These are phyloP conservation scores for Trifolium repens DNA, from an alignment of 306 rosid species.

Conservation along the genomic window DNA sequence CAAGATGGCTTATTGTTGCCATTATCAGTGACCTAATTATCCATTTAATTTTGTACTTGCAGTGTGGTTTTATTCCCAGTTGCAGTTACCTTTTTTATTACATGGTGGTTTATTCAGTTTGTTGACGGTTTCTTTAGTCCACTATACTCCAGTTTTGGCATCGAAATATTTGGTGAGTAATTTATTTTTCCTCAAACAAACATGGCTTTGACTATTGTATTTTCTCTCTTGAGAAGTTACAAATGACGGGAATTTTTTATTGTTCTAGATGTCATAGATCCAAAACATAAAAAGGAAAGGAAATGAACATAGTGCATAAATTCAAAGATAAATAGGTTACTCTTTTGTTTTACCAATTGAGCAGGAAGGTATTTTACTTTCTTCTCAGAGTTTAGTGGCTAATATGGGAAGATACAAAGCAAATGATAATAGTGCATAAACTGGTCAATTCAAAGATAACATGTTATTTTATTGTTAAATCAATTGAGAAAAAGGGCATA, in stretches of 20 bases:
- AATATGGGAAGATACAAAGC: constrained; percentile 7
- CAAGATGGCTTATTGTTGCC: constrained; percentile 6
- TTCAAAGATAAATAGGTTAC: constrained; percentile 13
- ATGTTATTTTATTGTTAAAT: not conserved
- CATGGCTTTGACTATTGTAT: constrained; percentile 9
- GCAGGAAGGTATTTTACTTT: constrained; percentile 23
- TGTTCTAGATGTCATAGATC: constrained; percentile 11
- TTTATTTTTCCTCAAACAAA: constrained; percentile 26
- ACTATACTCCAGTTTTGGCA: constrained; percentile 75
- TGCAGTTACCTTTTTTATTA: constrained; percentile 83
- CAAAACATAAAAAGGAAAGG: not conserved
- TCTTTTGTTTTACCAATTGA: constrained; percentile 18
- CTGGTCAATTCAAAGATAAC: constrained; percentile 11
- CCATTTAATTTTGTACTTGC: constrained; percentile 53
- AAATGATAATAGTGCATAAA: constrained; percentile 6
- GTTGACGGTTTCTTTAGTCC: constrained; percentile 97
- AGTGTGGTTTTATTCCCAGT: constrained; percentile 94
- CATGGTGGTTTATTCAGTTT: constrained; percentile 96
- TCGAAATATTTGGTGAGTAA: constrained; percentile 84
- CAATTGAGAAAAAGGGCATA: constrained; percentile 11
- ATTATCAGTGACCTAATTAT: constrained; percentile 33
- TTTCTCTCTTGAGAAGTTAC: not conserved
- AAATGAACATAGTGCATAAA: constrained; percentile 29
- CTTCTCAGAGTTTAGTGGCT: constrained; percentile 25
- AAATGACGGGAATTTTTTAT: constrained; percentile 3